A percentile compares a stretch with the other conserved stretches of the same genome.
phyloP scores from a whole-genome alignment of 495 filamentous ascomycete species.

The Choiromyces venosus region DNA sequence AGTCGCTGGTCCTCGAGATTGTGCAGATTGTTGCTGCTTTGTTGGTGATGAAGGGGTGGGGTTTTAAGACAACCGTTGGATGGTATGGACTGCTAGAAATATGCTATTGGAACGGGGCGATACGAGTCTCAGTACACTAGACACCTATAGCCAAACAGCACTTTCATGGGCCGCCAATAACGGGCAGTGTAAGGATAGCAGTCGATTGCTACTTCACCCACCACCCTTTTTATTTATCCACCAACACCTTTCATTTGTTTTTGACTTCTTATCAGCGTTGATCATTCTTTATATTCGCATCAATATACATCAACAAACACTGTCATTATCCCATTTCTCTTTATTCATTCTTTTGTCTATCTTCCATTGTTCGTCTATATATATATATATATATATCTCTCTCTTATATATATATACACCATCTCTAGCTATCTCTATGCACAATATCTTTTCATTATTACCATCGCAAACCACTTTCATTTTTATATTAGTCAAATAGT shows the following conservation, averaged over 20 bases:
- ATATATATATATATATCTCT: neutral
- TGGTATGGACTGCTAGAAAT: neutral
- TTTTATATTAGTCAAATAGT: neutral
- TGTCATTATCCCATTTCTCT: neutral
- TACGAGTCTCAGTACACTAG: neutral
- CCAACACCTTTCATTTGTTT: neutral
- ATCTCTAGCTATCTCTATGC: too few relatives aligned
- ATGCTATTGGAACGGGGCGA: neutral
- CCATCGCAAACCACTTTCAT: neutral
- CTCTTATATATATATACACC: neutral
- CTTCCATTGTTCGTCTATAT: neutral
- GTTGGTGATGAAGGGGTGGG: neutral
- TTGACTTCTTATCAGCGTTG: neutral
- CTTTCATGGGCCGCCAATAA: neutral
- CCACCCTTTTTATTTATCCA: neutral
- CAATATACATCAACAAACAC: neutral
- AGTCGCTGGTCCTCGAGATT: neutral
- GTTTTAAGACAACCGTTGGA: neutral
- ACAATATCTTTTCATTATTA: neutral
- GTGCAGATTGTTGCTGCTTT: neutral
- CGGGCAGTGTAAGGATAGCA: neutral
- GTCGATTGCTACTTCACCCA: neutral
- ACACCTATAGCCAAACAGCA: neutral
- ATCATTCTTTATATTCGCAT: neutral
- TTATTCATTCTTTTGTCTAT: neutral